phyloP scores from a whole-genome alignment of 2,329 filamentous ascomycete genomes.

The Orbilia javanica region DNA sequence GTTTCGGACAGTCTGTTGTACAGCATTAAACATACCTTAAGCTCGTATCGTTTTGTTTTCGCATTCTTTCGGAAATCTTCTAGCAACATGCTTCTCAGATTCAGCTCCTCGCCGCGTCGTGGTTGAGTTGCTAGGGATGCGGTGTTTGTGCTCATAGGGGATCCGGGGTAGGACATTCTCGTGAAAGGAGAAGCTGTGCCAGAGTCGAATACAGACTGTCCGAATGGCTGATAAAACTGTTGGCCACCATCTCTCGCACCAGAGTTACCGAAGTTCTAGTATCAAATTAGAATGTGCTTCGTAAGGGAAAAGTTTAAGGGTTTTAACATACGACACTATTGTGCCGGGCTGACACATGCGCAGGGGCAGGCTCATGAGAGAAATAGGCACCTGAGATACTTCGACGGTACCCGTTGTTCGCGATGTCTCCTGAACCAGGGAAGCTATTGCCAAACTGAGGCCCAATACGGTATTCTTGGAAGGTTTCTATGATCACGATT shows the following conservation, averaged over 20 bases:
- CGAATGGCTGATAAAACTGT: conserved; percentile 48
- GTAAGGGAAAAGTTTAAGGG: neutral
- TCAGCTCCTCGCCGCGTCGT: conserved; percentile 72
- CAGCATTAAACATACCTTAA: conserved; percentile 72
- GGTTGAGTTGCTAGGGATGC: conserved; percentile 63
- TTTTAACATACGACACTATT: conserved; percentile 52
- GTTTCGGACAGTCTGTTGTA: neutral
- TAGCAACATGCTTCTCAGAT: conserved; percentile 77
- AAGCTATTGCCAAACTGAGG: conserved; percentile 17
- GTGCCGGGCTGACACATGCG: conserved; percentile 43
- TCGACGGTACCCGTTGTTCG: conserved; percentile 53
- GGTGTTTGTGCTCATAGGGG: conserved; percentile 62
- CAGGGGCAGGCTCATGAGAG: conserved; percentile 35
- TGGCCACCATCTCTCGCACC: conserved; percentile 54
- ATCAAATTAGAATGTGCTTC: conserved; percentile 56
- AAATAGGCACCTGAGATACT: conserved; percentile 56
- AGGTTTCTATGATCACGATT: conserved; percentile 17
- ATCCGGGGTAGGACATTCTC: conserved; percentile 63
- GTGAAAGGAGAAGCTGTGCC: conserved; percentile 61
- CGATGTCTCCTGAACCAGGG: conserved; percentile 36
- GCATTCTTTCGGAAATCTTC: conserved; percentile 82
- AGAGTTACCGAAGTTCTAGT: conserved; percentile 62
- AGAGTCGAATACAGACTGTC: conserved; percentile 52
- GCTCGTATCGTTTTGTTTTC: conserved; percentile 82
- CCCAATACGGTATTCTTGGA: conserved; percentile 31